Evolutionary conservation across 495 filamentous ascomycete genomes (phyloP).

Genomic region (Xylona heveae): DNA sequence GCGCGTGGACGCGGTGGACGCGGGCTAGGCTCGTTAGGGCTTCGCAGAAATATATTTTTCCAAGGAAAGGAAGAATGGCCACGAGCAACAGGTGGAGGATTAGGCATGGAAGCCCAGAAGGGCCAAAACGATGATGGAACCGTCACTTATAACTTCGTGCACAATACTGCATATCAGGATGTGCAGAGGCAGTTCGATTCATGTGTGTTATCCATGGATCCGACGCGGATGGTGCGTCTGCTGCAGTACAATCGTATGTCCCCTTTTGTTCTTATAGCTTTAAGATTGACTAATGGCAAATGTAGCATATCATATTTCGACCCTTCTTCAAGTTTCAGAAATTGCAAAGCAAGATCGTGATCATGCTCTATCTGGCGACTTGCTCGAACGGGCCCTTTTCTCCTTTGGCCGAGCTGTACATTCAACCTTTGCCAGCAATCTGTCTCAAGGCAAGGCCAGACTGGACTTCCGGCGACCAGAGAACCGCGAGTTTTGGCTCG

Average conservation of each 20-base stretch:
- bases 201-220: conserved; percentile 66
- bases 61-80: conserved; percentile 89
- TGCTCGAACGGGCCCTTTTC: conserved; percentile 82
- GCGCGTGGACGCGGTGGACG: conserved; percentile 31
- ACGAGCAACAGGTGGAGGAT: conserved; percentile 50
- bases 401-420: conserved; percentile 73
- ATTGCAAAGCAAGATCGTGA: conserved; percentile 80
- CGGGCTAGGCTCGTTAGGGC: conserved; percentile 43
- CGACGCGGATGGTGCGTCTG: conserved; percentile 41
- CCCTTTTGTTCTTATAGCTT: conserved; percentile 1
- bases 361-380: conserved; percentile 61
- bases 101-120: conserved; percentile 58
- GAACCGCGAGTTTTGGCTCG: conserved; percentile 84
- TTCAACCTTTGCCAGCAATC: conserved; percentile 49
- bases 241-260: conserved; percentile 38
- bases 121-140: conserved; percentile 23
- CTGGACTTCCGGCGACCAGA: conserved; percentile 60
- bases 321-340: conserved; percentile 79
- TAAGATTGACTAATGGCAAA: neutral
- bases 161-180: conserved; percentile 53
- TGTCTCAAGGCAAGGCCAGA: conserved; percentile 60
- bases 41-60: conserved; percentile 64
- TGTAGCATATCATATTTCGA: conserved; percentile 68
- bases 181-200: conserved; percentile 56
- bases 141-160: conserved; percentile 50